Evolutionary conservation across 495 filamentous ascomycete genomes (phyloP).

Genomic region (Amphirosellinia nigrospora): DNA sequence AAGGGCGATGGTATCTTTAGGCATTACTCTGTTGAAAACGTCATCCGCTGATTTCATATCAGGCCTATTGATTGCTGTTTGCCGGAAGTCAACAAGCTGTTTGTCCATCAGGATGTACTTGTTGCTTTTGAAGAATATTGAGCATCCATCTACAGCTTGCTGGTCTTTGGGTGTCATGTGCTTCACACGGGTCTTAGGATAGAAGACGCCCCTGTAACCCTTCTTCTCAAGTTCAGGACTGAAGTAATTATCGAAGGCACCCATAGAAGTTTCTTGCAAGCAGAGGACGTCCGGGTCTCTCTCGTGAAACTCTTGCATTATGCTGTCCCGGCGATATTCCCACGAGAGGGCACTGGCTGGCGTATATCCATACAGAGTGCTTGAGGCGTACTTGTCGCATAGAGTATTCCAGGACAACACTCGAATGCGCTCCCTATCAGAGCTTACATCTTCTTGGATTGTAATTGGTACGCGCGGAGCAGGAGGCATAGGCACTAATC

Average conservation of each 20-base stretch:
- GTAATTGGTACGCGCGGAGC: constrained; percentile 49
- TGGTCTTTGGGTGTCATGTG: constrained; percentile 91
- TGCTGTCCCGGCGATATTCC: constrained; percentile 82
- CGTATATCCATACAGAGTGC: constrained; percentile 84
- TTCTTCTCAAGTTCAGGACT: constrained; percentile 77
- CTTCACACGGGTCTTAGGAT: constrained; percentile 81
- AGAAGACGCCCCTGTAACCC: constrained; percentile 93
- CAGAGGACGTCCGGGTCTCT: constrained; percentile 87
- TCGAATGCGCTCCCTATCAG: constrained; percentile 64
- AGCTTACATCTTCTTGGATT: constrained; percentile 56
- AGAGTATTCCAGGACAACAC: constrained; percentile 93
- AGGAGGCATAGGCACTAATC: constrained; percentile 72
- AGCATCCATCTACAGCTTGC: constrained; percentile 88
- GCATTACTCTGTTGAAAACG: constrained; percentile 97
- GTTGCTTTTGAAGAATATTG: constrained; percentile 90
- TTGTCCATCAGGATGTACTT: constrained; percentile 95
- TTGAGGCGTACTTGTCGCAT: constrained; percentile 89
- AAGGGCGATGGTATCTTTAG: constrained; percentile 92
- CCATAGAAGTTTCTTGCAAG: constrained; percentile 89
- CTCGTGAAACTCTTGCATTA: constrained; percentile 79
- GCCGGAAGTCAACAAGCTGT: constrained; percentile 88
- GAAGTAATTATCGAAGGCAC: constrained; percentile 90
- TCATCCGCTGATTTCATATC: constrained; percentile 96
- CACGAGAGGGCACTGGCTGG: constrained; percentile 78
- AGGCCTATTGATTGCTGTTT: constrained; percentile 86